Evolutionary conservation across 208 protist species (phyloP).

Genomic region (Angomonas deanei): DNA sequence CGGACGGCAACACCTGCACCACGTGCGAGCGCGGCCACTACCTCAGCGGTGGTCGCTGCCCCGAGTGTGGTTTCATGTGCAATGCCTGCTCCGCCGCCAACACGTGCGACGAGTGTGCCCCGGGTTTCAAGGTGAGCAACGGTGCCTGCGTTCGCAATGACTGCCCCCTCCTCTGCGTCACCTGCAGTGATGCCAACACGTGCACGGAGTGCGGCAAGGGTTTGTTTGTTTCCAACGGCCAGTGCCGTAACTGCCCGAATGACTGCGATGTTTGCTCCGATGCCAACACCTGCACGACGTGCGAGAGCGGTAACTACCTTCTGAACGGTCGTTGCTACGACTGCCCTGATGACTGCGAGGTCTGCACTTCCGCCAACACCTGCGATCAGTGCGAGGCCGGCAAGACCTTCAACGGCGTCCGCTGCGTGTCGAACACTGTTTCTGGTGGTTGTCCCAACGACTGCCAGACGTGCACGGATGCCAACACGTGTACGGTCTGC

Average conservation of each 20-base stretch:
- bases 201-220: too few relatives aligned
- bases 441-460: neutral
- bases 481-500: neutral
- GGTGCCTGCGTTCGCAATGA: too few relatives aligned
- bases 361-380: neutral
- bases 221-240: too few relatives aligned
- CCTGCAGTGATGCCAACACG: too few relatives aligned
- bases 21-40: too few relatives aligned
- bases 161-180: too few relatives aligned
- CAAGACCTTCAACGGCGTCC: neutral
- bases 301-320: neutral
- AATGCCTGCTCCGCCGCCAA: too few relatives aligned
- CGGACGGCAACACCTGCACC: too few relatives aligned
- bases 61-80: too few relatives aligned
- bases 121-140: too few relatives aligned
- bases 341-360: neutral
- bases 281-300: neutral
- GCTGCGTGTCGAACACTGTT: neutral
- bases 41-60: too few relatives aligned
- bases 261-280: neutral
- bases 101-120: too few relatives aligned
- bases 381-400: neutral
- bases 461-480: neutral
- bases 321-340: neutral
- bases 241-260: neutral